phyloP scores from a whole-genome alignment of 305 asterid species.

The Plantago coronopus region DNA sequence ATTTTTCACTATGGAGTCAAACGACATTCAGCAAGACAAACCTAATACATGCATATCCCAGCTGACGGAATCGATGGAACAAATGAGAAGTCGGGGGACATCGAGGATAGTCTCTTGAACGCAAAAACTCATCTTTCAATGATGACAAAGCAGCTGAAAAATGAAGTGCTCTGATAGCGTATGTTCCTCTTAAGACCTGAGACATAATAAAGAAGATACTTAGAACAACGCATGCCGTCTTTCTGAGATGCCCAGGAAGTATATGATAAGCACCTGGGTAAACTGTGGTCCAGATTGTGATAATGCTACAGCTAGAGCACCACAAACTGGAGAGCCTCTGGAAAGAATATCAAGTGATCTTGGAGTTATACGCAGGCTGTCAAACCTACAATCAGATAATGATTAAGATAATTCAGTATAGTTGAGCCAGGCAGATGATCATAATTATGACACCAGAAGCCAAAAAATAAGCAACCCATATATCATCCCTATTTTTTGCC shows the following conservation, averaged over 20 bases:
- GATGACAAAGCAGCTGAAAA: conserved; percentile 96
- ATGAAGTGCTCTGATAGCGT: conserved; percentile 93
- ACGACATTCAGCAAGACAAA: conserved; percentile 29
- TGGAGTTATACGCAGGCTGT: conserved; percentile 95
- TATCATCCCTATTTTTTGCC: conserved; percentile 14
- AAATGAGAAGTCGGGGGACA: conserved; percentile 97
- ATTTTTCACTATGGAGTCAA: conserved; percentile 18
- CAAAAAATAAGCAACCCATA: conserved; percentile 11
- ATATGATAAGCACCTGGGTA: conserved; percentile 62
- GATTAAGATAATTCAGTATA: conserved; percentile 34
- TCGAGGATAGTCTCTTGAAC: conserved; percentile 98
- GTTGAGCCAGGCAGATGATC: conserved; percentile 14
- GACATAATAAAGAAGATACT: conserved; percentile 23
- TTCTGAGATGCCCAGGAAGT: conserved; percentile 15
- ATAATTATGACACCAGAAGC: conserved; percentile 19
- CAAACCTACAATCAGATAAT: conserved; percentile 68
- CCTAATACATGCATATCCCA: conserved; percentile 98
- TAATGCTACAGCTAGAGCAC: conserved; percentile 97
- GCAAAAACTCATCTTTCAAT: conserved; percentile 87
- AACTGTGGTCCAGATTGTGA: conserved; percentile 98
- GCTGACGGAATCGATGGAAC: conserved; percentile 96
- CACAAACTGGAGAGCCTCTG: conserved; percentile 96
- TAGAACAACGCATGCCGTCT: conserved; percentile 18
- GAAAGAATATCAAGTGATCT: conserved; percentile 98
- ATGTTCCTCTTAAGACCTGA: conserved; percentile 88